phyloP scores from a whole-genome alignment of 805 yeast species.

The Naumovozyma baii region DNA sequence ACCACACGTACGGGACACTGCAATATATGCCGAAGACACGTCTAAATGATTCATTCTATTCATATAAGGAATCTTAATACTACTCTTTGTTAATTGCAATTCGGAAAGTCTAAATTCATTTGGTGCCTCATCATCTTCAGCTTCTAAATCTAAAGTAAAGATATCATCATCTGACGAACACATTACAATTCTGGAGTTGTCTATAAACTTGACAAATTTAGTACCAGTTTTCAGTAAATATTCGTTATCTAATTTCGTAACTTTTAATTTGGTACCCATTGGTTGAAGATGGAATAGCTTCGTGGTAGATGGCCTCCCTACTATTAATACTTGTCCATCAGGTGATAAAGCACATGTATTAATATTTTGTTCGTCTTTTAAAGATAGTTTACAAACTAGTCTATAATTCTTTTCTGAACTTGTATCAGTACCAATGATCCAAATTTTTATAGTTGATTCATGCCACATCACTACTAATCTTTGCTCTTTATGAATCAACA shows the following conservation, averaged over 20 bases:
- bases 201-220: conserved; percentile 41
- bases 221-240: conserved; percentile 42
- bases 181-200: conserved; percentile 38
- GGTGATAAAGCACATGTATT: conserved; percentile 55
- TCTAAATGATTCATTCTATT: conserved; percentile 45
- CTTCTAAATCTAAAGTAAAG: conserved; percentile 35
- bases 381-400: conserved; percentile 53
- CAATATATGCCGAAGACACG: conserved; percentile 41
- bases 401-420: conserved; percentile 29
- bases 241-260: conserved; percentile 42
- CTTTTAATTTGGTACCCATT: conserved; percentile 32
- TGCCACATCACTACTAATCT: conserved; percentile 67
- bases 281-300: conserved; percentile 58
- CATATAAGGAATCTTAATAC: conserved; percentile 36
- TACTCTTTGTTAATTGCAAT: conserved; percentile 26
- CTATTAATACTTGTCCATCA: conserved; percentile 57
- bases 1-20: conserved; percentile 57
- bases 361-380: conserved; percentile 74
- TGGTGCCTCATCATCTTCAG: conserved; percentile 32
- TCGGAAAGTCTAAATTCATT: conserved; percentile 32
- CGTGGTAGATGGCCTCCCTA: conserved; percentile 57
- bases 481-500: conserved; percentile 37
- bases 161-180: conserved; percentile 57
- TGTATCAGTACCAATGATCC: conserved; percentile 44
- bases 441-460: conserved; percentile 70